Conservation (phyloP, 140 eudicot species). For the Eryngium alpinum region DNA sequence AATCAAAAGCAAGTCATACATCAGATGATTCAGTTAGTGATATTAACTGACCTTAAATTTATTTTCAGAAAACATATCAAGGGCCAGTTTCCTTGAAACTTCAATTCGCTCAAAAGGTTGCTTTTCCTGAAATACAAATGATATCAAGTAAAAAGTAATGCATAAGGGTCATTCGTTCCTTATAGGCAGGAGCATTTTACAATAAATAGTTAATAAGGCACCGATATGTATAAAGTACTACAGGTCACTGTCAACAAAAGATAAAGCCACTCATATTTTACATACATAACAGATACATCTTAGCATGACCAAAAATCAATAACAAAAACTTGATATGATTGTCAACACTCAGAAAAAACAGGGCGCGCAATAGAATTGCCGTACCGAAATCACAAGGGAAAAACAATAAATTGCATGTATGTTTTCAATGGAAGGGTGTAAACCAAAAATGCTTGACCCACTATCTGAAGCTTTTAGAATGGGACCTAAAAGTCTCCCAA, state of each 20-base stretch:
- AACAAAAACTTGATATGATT: neutral
- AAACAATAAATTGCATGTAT: neutral
- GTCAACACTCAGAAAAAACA: neutral
- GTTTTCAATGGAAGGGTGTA: no score
- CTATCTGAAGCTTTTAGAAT: no score
- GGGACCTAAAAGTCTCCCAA: no score
- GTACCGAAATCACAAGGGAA: no score
- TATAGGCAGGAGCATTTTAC: neutral
- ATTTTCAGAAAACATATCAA: constrained; percentile 86
- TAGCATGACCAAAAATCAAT: neutral
- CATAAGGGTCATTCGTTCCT: neutral
- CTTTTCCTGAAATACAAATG: constrained; percentile 46
- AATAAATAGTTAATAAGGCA: neutral
- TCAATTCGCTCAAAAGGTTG: constrained; percentile 95
- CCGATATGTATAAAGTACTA: neutral
- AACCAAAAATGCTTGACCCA: no score
- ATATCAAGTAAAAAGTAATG: neutral
- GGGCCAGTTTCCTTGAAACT: constrained; percentile 79
- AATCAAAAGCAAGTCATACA: neutral
- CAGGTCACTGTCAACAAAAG: neutral
- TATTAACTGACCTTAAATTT: constrained; percentile 55
- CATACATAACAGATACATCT: neutral
- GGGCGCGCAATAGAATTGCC: neutral
- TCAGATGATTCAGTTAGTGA: neutral
- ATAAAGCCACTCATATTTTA: neutral